These are phyloP conservation scores for Metschnikowia arizonensis DNA, from an alignment of 805 yeast genomes.

Conservation along the genomic window DNA sequence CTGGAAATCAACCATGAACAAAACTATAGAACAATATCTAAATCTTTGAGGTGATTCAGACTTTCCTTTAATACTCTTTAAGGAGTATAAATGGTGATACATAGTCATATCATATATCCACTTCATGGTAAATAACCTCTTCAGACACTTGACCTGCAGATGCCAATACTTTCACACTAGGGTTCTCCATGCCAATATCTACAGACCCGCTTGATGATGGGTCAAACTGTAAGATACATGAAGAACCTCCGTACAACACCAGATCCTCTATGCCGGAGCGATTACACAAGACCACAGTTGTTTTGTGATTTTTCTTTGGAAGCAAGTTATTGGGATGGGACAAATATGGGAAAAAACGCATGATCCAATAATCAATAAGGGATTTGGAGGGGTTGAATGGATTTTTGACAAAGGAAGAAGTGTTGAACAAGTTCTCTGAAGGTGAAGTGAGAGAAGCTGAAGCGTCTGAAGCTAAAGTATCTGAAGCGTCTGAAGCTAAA, in stretches of 20 bases:
- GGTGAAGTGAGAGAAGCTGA: too few relatives aligned
- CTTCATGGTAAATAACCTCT: conserved; percentile 59
- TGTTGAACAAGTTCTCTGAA: neutral
- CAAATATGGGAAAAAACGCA: conserved; percentile 63
- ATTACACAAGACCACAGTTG: conserved; percentile 55
- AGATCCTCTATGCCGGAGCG: conserved; percentile 75
- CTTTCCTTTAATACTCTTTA: too few relatives aligned
- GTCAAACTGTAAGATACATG: conserved; percentile 53
- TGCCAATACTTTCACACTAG: conserved; percentile 52
- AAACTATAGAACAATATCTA: too few relatives aligned
- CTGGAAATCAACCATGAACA: too few relatives aligned
- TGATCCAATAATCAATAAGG: conserved; percentile 65
- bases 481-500: too few relatives aligned
- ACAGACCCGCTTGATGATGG: conserved; percentile 24
- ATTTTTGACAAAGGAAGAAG: neutral
- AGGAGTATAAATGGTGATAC: too few relatives aligned
- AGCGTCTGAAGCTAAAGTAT: too few relatives aligned
- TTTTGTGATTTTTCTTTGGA: conserved; percentile 22
- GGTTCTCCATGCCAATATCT: conserved; percentile 31
- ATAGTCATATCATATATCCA: conserved; percentile 31
- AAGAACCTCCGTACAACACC: conserved; percentile 64
- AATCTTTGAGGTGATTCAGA: too few relatives aligned
- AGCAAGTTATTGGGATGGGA: conserved; percentile 29
- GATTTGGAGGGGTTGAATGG: conserved; percentile 12
- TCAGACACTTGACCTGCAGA: conserved; percentile 60